These are phyloP conservation scores for Xylaria polymorpha DNA, from an alignment of 2,329 filamentous ascomycete species.

Conservation along the genomic window DNA sequence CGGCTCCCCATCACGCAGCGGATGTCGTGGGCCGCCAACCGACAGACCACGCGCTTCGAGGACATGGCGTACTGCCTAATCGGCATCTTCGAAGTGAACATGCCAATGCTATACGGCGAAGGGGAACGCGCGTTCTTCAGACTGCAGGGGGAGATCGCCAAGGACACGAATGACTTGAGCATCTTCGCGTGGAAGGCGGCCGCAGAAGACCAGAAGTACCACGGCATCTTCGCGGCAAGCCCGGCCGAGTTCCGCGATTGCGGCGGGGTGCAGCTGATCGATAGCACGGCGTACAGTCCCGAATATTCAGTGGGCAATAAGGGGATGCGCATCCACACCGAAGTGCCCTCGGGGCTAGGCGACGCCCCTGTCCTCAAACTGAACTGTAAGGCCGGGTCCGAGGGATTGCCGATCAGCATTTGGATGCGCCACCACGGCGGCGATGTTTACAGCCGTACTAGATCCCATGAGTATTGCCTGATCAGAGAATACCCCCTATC, in stretches of 20 bases:
- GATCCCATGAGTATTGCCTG: conserved; percentile 1
- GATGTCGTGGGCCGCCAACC: no score
- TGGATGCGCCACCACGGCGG: conserved; percentile 10
- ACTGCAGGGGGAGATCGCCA: no score
- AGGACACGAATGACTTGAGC: no score
- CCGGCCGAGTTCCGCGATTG: conserved; percentile 8
- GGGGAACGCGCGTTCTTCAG: no score
- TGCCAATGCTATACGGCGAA: no score
- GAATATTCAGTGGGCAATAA: conserved; percentile 6
- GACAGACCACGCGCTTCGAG: no score
- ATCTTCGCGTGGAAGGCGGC: neutral
- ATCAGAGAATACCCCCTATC: no score
- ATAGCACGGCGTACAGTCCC: neutral
- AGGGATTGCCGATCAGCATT: neutral
- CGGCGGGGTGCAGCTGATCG: neutral
- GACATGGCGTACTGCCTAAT: no score
- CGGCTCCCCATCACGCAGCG: no score
- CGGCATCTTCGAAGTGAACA: no score
- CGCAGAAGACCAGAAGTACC: neutral
- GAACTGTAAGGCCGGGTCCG: neutral
- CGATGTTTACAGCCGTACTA: conserved; percentile 6
- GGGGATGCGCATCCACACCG: neutral
- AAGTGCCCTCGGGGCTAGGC: neutral
- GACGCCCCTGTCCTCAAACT: neutral
- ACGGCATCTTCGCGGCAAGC: conserved; percentile 4